These are phyloP conservation scores for Strigomonas culicis DNA, from an alignment of 208 protist species.

Conservation along the genomic window DNA sequence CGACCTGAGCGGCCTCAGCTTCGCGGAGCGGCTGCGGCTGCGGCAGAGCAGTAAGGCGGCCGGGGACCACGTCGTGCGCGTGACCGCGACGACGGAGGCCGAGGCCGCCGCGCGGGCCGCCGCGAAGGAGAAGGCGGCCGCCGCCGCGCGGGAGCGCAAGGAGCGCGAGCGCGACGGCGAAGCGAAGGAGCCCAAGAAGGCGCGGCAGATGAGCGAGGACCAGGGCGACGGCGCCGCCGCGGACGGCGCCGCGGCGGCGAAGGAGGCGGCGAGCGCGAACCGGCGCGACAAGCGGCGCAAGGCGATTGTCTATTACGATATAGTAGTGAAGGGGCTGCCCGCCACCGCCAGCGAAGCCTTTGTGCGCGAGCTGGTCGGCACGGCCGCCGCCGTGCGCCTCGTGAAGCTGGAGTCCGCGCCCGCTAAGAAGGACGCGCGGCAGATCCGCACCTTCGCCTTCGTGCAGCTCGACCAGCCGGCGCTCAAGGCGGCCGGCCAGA, in stretches of 20 bases:
- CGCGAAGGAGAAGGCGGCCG: background rate
- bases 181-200: background rate
- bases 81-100: background rate
- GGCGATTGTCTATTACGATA: constrained; percentile 66
- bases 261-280: background rate
- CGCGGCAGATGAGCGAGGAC: background rate
- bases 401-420: constrained; percentile 55
- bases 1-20: constrained; percentile 13
- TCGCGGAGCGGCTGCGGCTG: constrained; percentile 20
- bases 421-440: constrained; percentile 40
- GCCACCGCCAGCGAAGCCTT: constrained; percentile 43
- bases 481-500: constrained; percentile 26
- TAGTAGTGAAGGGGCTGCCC: constrained; percentile 70
- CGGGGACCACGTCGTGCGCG: background rate
- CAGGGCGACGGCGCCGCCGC: background rate
- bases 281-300: constrained; percentile 9
- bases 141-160: background rate
- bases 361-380: constrained; percentile 36
- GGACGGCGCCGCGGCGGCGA: constrained; percentile 1
- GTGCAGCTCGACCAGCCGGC: constrained; percentile 65
- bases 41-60: background rate
- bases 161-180: background rate
- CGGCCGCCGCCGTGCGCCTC: constrained; percentile 29
- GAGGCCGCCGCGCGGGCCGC: background rate
- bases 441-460: constrained; percentile 66